Conservation (phyloP, 1,284 basidiomycete species). For the Thelephora terrestris region DNA sequence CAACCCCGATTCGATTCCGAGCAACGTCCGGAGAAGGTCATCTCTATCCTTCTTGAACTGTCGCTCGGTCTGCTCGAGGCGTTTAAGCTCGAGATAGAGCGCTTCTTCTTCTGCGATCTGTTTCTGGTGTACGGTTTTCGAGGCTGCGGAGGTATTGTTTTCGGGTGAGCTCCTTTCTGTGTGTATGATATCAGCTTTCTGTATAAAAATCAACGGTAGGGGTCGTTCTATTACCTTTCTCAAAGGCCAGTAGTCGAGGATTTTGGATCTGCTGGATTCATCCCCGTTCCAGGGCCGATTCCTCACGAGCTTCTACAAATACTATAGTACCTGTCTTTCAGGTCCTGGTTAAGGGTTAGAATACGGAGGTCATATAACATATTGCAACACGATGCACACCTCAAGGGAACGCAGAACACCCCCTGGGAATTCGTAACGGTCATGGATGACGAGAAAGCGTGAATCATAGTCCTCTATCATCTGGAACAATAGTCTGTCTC, state of each 20-base stretch:
- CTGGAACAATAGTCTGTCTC: conserved; percentile 92
- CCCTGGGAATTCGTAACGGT: conserved; percentile 74
- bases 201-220: neutral
- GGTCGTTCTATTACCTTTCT: conserved; percentile 52
- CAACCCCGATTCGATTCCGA: conserved; percentile 79
- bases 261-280: conserved; percentile 55
- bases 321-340: conserved; percentile 93
- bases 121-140: conserved; percentile 76
- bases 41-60: conserved; percentile 86
- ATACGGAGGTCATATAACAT: neutral
- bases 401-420: conserved; percentile 56
- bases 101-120: conserved; percentile 96
- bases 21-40: conserved; percentile 77
- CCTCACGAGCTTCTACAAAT: conserved; percentile 83
- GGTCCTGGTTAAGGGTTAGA: conserved; percentile 44
- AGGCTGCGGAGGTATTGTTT: conserved; percentile 84
- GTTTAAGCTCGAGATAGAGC: conserved; percentile 88
- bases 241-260: conserved; percentile 71
- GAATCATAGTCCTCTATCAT: conserved; percentile 79
- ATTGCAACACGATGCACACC: conserved; percentile 28
- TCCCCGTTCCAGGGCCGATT: conserved; percentile 78
- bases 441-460: conserved; percentile 85
- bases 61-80: conserved; percentile 88
- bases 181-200: neutral
- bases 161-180: conserved; percentile 82